phyloP scores from a whole-genome alignment of 352 stramenopile species.

The Blastocystis hominis region DNA sequence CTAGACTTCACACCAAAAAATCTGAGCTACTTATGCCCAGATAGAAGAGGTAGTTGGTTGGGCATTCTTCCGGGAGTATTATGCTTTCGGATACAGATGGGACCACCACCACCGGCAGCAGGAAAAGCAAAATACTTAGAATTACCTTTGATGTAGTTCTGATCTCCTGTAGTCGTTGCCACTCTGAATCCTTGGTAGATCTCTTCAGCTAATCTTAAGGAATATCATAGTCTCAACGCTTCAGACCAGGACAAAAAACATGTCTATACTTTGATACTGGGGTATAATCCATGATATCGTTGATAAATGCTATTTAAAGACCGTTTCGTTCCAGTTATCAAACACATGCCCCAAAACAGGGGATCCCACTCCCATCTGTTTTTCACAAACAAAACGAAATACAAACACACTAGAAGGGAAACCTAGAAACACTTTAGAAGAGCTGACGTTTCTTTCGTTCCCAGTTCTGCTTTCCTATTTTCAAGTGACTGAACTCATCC shows the following conservation, averaged over 20 bases:
- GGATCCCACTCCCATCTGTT: not conserved
- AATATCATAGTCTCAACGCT: not conserved
- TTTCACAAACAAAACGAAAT: not conserved
- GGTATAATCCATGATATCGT: not conserved
- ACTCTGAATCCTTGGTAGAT: conserved; percentile 71
- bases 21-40: conserved; percentile 77
- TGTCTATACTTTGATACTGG: conserved; percentile 55
- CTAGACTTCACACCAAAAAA: not conserved
- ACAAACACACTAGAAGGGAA: not conserved
- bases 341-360: not conserved
- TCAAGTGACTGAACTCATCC: not conserved
- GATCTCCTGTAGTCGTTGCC: conserved; percentile 89
- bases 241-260: conserved; percentile 36
- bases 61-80: conserved; percentile 60
- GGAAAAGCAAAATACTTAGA: conserved; percentile 97
- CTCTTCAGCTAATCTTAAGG: conserved; percentile 58
- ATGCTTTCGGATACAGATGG: conserved; percentile 60
- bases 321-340: not conserved
- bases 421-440: not conserved
- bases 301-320: not conserved
- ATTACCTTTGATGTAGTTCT: conserved; percentile 99
- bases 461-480: not conserved
- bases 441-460: not conserved
- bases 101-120: conserved; percentile 74
- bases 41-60: conserved; percentile 73